These are phyloP conservation scores for Dovyalis caffra DNA, from an alignment of 345 rosid genomes.

Conservation along the genomic window DNA sequence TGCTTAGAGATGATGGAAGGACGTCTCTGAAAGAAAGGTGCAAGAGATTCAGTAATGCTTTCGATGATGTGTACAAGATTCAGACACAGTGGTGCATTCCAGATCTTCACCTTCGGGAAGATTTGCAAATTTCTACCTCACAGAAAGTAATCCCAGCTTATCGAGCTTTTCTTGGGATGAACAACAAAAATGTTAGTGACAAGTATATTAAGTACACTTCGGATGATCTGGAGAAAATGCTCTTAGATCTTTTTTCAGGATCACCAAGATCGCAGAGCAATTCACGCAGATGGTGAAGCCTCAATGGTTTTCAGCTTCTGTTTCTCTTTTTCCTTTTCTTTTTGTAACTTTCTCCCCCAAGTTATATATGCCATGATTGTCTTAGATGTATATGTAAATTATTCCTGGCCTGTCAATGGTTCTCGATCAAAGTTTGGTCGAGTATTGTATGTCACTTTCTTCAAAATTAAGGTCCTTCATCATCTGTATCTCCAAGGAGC, in stretches of 20 bases:
- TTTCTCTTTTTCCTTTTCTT: background rate
- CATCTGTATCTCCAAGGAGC: too few relatives aligned
- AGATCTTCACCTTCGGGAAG: conserved; percentile 67
- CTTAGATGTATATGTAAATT: background rate
- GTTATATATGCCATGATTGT: background rate
- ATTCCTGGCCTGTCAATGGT: background rate
- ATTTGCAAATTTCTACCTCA: conserved; percentile 61
- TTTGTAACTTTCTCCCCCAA: background rate
- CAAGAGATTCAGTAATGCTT: conserved; percentile 52
- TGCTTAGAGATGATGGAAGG: conserved; percentile 42
- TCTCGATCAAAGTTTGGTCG: background rate
- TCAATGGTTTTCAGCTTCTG: background rate
- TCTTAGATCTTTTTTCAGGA: conserved; percentile 66
- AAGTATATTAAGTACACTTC: conserved; percentile 54
- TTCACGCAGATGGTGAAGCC: conserved; percentile 48
- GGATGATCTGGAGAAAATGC: conserved; percentile 54
- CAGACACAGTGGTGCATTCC: conserved; percentile 64
- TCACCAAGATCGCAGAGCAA: conserved; percentile 38
- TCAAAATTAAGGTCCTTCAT: background rate
- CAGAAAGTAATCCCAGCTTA: conserved; percentile 70
- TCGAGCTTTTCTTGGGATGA: conserved; percentile 51
- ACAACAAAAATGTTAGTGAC: conserved; percentile 39
- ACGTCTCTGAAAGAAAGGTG: conserved; percentile 48
- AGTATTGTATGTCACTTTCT: background rate
- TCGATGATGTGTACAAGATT: conserved; percentile 61